Conservation (phyloP, 2,329 filamentous ascomycete genomes). For the Colletotrichum sp. region DNA sequence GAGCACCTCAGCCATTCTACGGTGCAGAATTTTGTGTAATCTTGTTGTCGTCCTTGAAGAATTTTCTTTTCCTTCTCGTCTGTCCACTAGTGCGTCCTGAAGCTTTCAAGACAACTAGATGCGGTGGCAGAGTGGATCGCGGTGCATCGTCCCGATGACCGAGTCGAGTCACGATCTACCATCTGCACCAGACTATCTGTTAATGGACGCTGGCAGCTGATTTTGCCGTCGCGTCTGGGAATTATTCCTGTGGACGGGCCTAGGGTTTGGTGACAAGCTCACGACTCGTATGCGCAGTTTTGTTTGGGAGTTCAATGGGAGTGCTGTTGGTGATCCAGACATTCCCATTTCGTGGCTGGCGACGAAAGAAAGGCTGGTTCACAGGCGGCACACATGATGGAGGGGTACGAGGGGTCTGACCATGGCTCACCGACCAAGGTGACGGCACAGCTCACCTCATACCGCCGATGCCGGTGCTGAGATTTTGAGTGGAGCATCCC, state of each 20-base stretch:
- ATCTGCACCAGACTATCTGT: neutral
- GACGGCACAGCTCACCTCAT: neutral
- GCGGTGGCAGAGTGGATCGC: neutral
- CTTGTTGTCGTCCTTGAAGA: slow-evolving; percentile 13
- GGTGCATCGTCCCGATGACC: neutral
- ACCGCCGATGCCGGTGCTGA: slow-evolving; percentile 15
- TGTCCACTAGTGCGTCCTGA: neutral
- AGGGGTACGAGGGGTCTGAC: slow-evolving; percentile 6
- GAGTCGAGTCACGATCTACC: slow-evolving; percentile 7
- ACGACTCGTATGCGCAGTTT: neutral
- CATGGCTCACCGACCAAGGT: slow-evolving; percentile 10
- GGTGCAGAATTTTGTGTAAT: slow-evolving; percentile 13
- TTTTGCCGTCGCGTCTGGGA: neutral
- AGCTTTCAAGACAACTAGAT: neutral
- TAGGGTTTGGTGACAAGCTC: neutral
- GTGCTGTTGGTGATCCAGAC: neutral
- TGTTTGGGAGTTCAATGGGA: neutral
- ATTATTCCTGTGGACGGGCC: neutral
- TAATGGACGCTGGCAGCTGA: neutral
- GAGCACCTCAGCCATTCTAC: neutral
- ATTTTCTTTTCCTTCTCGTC: neutral
- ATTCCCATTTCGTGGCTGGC: neutral
- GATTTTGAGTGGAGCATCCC: neutral
- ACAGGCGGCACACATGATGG: neutral
- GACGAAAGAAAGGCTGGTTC: neutral